Percentiles rank a stretch among this genome's conserved stretches.
phyloP scores from a whole-genome alignment of 1,284 basidiomycete genomes.

The Stygiomarasmius scandens region DNA sequence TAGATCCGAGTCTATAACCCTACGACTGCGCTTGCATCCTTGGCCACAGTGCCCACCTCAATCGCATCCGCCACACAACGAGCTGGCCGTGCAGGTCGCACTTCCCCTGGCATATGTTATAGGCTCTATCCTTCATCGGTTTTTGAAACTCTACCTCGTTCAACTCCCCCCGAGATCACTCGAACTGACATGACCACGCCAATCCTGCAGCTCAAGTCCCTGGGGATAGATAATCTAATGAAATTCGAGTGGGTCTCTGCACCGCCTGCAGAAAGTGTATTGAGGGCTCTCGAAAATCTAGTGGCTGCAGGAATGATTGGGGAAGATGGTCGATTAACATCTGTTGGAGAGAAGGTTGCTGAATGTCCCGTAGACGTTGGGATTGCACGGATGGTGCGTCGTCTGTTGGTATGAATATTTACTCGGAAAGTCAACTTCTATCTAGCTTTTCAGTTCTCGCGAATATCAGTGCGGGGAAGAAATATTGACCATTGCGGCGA shows the following conservation, averaged over 20 bases:
- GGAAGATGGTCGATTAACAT: slow-evolving; percentile 67
- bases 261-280: slow-evolving; percentile 85
- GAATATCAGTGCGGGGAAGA: slow-evolving; percentile 89
- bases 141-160: slow-evolving; percentile 60
- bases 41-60: slow-evolving; percentile 80
- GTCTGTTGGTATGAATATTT: background rate
- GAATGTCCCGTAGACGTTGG: slow-evolving; percentile 80
- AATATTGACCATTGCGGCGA: slow-evolving; percentile 92
- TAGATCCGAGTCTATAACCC: slow-evolving; percentile 87
- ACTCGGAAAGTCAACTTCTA: slow-evolving; percentile 24
- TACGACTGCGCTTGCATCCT: slow-evolving; percentile 78
- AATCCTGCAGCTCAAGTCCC: slow-evolving; percentile 89
- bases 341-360: slow-evolving; percentile 69
- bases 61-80: slow-evolving; percentile 86
- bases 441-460: slow-evolving; percentile 82
- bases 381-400: slow-evolving; percentile 72
- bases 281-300: slow-evolving; percentile 80
- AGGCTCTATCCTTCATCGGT: slow-evolving; percentile 81
- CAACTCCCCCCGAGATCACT: slow-evolving; percentile 87
- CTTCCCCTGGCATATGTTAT: slow-evolving; percentile 89
- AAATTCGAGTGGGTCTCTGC: slow-evolving; percentile 93
- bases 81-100: slow-evolving; percentile 89
- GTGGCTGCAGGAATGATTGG: slow-evolving; percentile 73
- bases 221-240: slow-evolving; percentile 95
- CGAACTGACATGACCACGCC: slow-evolving; percentile 87